Evolutionary conservation across 441 rosid species (phyloP).

Genomic region (Bocquillonia castaneifolia): DNA sequence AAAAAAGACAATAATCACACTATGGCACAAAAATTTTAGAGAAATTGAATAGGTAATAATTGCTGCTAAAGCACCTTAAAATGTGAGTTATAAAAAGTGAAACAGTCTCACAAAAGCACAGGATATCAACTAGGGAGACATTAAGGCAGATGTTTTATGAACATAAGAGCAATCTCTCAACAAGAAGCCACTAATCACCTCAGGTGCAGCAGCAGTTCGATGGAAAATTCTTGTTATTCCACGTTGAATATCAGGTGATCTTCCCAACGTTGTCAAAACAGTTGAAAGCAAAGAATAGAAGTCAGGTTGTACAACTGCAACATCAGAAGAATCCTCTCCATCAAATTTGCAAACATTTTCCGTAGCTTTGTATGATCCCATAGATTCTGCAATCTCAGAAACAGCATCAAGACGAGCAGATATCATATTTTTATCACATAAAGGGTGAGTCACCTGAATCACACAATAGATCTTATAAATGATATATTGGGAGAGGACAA

Average conservation of each 20-base stretch:
- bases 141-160: neutral
- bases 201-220: constrained; percentile 77
- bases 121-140: neutral
- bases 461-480: constrained; percentile 21
- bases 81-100: no score
- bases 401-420: constrained; percentile 93
- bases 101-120: neutral
- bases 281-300: constrained; percentile 54
- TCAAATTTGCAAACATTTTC: constrained; percentile 32
- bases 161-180: neutral
- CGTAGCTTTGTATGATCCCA: constrained; percentile 53
- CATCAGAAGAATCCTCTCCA: constrained; percentile 39
- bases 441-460: constrained; percentile 82
- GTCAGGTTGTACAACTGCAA: constrained; percentile 36
- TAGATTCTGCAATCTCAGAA: constrained; percentile 81
- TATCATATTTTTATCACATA: constrained; percentile 73
- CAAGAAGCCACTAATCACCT: constrained; percentile 43
- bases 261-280: constrained; percentile 67
- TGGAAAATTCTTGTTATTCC: constrained; percentile 94
- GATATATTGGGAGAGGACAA: constrained; percentile 2
- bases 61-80: no score
- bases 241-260: constrained; percentile 84
- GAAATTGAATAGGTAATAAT: no score
- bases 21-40: no score
- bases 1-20: no score